Conservation (phyloP, 768 basidiomycete genomes). For the Leccinellum albellum region DNA sequence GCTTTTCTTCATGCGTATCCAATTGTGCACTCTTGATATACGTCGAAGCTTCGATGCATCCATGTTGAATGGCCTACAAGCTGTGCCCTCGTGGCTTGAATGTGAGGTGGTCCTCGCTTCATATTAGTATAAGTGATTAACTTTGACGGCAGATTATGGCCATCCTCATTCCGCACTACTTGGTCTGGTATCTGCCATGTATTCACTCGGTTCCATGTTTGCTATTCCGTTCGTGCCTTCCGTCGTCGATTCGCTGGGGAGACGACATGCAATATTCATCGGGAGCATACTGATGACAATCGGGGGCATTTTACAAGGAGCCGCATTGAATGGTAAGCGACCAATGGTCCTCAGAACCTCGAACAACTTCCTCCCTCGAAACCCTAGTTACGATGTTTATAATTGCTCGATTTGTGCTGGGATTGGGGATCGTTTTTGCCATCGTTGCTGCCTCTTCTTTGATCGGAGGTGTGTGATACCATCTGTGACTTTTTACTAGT, state of each 20-base stretch:
- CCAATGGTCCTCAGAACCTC: background rate
- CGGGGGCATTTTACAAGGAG: constrained; percentile 15
- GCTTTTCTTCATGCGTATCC: background rate
- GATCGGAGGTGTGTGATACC: constrained; percentile 14
- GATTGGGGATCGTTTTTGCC: constrained; percentile 11
- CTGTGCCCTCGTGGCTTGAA: constrained; percentile 51
- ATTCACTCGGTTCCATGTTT: constrained; percentile 53
- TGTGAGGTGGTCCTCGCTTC: constrained; percentile 33
- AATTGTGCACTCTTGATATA: background rate
- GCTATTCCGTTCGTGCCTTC: constrained; percentile 40
- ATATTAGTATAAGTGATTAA: background rate
- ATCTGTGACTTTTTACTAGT: no score
- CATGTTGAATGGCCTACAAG: constrained; percentile 62
- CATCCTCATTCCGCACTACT: constrained; percentile 49
- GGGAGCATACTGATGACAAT: constrained; percentile 3
- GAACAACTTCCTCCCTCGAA: background rate
- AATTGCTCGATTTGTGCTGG: constrained; percentile 16
- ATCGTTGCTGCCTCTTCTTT: constrained; percentile 21
- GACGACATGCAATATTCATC: constrained; percentile 13
- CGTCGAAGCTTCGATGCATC: constrained; percentile 33
- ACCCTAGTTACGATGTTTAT: constrained; percentile 12
- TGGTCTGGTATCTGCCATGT: constrained; percentile 55
- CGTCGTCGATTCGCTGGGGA: constrained; percentile 11
- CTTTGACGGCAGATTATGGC: constrained; percentile 40
- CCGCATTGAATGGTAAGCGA: constrained; percentile 11